These are phyloP conservation scores for Phytophthora boehmeriae DNA, from an alignment of 352 stramenopile genomes.

Conservation along the genomic window DNA sequence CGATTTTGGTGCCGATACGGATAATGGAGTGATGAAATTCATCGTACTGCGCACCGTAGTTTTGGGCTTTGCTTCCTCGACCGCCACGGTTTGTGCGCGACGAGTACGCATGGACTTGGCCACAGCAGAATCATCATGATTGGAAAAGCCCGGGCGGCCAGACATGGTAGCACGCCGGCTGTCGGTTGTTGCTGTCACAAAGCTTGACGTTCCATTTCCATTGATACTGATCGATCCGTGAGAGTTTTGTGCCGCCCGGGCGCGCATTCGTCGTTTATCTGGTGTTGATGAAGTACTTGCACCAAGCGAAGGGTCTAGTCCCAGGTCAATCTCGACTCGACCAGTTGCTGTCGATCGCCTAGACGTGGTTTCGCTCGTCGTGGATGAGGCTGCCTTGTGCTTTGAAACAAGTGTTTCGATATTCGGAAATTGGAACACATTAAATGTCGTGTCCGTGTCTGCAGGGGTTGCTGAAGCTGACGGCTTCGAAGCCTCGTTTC, in stretches of 20 bases:
- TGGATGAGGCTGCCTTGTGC: conserved; percentile 16
- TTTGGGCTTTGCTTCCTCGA: conserved; percentile 32
- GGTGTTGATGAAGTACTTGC: conserved; percentile 4
- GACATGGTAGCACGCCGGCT: conserved; percentile 17
- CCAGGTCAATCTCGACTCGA: conserved; percentile 33
- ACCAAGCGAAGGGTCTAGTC: conserved; percentile 32
- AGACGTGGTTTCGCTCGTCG: conserved; percentile 4
- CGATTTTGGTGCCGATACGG: conserved; percentile 11
- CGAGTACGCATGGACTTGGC: conserved; percentile 29
- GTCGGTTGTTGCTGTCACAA: conserved; percentile 12
- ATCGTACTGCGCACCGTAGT: conserved; percentile 15
- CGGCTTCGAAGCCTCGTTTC: conserved; percentile 5
- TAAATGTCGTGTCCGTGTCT: conserved; percentile 15
- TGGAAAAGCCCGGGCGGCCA: conserved; percentile 16
- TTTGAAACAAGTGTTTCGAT: conserved; percentile 30
- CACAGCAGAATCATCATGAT: conserved; percentile 31
- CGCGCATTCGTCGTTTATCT: conserved; percentile 21
- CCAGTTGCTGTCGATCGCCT: conserved; percentile 4
- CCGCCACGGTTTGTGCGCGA: conserved; percentile 48
- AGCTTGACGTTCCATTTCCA: conserved; percentile 14
- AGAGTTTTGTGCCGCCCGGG: conserved; percentile 28
- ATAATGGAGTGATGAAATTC: conserved; percentile 26
- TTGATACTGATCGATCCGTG: conserved; percentile 22
- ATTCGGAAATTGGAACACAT: conserved; percentile 34
- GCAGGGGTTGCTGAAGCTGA: conserved; percentile 8